These are phyloP conservation scores for Rhynchosporium graminicola DNA, from an alignment of 2,329 filamentous ascomycete genomes.

Conservation along the genomic window DNA sequence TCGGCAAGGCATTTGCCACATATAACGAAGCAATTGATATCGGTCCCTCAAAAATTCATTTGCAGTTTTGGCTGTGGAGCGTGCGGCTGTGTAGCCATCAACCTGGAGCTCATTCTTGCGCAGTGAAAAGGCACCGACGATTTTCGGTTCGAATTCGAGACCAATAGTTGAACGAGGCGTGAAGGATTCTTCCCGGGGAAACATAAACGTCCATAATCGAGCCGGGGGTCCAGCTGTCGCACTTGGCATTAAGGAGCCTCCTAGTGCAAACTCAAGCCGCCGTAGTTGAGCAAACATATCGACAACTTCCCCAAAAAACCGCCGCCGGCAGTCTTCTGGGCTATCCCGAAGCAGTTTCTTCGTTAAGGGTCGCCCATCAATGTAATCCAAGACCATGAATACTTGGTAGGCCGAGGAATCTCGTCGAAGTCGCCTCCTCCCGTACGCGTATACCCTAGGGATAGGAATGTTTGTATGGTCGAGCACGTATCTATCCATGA, in stretches of 20 bases:
- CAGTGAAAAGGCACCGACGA: conserved; percentile 1
- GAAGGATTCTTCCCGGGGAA: conserved; percentile 4
- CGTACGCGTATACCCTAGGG: conserved; percentile 3
- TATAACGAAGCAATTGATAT: conserved; percentile 1
- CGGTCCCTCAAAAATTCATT: conserved; percentile 2
- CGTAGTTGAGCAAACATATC: conserved; percentile 4
- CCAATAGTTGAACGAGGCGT: not conserved
- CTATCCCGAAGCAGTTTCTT: conserved; percentile 7
- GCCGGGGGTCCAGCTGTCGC: not conserved
- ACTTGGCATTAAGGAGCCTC: conserved; percentile 5
- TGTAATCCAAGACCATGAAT: conserved; percentile 8
- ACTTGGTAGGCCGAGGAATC: not conserved
- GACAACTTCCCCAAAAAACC: conserved; percentile 5
- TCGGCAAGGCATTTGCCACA: conserved; percentile 5
- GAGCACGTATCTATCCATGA: not conserved
- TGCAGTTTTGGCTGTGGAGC: not conserved
- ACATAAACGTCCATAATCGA: not conserved
- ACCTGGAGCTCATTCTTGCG: conserved; percentile 7
- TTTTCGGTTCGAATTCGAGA: conserved; percentile 3
- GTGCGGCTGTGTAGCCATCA: conserved; percentile 1
- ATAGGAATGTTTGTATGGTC: conserved; percentile 3
- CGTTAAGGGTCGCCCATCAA: not conserved
- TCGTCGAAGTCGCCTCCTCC: not conserved
- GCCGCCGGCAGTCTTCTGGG: conserved; percentile 3
- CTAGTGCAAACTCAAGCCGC: conserved; percentile 2